Evolutionary conservation across 306 rosid genomes (phyloP).

Genomic region (Abrus precatorius): DNA sequence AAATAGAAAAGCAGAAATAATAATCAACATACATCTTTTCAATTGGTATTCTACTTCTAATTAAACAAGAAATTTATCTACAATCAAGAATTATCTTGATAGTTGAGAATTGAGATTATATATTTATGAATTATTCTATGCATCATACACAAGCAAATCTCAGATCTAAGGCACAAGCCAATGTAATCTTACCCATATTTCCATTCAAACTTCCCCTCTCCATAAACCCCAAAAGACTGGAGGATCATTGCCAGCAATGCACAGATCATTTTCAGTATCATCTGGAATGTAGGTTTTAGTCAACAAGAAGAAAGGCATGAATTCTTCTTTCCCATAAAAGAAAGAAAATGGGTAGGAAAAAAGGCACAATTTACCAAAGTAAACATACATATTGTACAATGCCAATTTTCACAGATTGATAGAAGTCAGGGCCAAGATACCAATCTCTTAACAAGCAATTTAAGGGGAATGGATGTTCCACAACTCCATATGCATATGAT

Average conservation of each 20-base stretch:
- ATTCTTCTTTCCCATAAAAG: slow-evolving; percentile 3
- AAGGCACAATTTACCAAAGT: slow-evolving; percentile 47
- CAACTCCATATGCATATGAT: slow-evolving; percentile 83
- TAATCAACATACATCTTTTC: slow-evolving; percentile 1
- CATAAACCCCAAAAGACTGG: slow-evolving; percentile 90
- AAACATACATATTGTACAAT: slow-evolving; percentile 97
- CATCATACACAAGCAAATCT: slow-evolving; percentile 41
- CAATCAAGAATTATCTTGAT: slow-evolving; percentile 1
- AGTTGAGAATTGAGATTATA: slow-evolving; percentile 39
- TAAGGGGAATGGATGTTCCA: slow-evolving; percentile 96
- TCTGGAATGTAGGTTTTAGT: slow-evolving; percentile 66
- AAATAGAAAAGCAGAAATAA: background rate
- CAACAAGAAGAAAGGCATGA: slow-evolving; percentile 43
- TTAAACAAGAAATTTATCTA: slow-evolving; percentile 11
- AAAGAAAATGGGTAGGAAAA: slow-evolving; percentile 10
- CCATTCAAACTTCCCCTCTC: slow-evolving; percentile 97
- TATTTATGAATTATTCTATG: slow-evolving; percentile 19
- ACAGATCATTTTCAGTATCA: slow-evolving; percentile 95
- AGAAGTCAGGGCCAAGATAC: slow-evolving; percentile 92
- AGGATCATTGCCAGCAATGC: slow-evolving; percentile 96
- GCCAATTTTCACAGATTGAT: slow-evolving; percentile 97
- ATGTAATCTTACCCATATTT: slow-evolving; percentile 79
- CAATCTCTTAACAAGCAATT: slow-evolving; percentile 83
- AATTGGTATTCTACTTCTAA: slow-evolving; percentile 4
- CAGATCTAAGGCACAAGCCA: slow-evolving; percentile 11